phyloP scores from a whole-genome alignment of 768 basidiomycete genomes.

The Termitomyces bulborhizus region DNA sequence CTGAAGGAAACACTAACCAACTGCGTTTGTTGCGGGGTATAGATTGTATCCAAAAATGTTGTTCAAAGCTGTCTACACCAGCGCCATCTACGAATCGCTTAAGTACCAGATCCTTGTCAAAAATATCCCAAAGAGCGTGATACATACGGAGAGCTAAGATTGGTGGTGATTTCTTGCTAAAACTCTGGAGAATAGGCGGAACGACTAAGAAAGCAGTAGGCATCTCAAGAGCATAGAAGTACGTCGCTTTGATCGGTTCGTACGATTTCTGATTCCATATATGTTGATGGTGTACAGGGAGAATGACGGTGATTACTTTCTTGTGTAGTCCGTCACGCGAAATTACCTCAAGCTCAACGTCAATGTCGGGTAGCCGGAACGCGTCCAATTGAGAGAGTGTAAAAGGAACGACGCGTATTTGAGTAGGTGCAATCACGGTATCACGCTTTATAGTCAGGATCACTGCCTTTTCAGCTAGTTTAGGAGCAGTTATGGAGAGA shows the following conservation, averaged over 20 bases:
- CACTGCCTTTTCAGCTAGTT: slow-evolving; percentile 15
- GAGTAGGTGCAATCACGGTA: slow-evolving; percentile 50
- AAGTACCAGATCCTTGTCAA: neutral
- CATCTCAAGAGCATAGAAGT: slow-evolving; percentile 47
- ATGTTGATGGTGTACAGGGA: slow-evolving; percentile 41
- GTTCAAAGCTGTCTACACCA: slow-evolving; percentile 62
- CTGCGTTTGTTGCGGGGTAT: slow-evolving; percentile 51
- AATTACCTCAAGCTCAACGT: slow-evolving; percentile 33
- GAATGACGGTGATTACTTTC: slow-evolving; percentile 23
- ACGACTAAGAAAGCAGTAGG: slow-evolving; percentile 55
- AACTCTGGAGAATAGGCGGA: slow-evolving; percentile 40
- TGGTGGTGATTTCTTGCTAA: slow-evolving; percentile 32
- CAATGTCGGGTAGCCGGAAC: slow-evolving; percentile 25
- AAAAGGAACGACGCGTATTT: slow-evolving; percentile 57
- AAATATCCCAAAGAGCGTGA: neutral
- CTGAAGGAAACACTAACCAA: slow-evolving; percentile 83
- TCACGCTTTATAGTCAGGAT: slow-evolving; percentile 20
- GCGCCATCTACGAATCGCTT: slow-evolving; percentile 61
- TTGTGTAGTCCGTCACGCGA: slow-evolving; percentile 17
- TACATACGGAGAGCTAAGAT: slow-evolving; percentile 61
- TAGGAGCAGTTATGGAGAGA: neutral
- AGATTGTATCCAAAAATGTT: slow-evolving; percentile 56
- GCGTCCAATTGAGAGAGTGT: slow-evolving; percentile 33
- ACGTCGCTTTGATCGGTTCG: slow-evolving; percentile 46
- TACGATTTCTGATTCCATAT: slow-evolving; percentile 31